These are phyloP conservation scores for Fremontodendron californicum DNA, from an alignment of 345 rosid genomes.

Conservation along the genomic window DNA sequence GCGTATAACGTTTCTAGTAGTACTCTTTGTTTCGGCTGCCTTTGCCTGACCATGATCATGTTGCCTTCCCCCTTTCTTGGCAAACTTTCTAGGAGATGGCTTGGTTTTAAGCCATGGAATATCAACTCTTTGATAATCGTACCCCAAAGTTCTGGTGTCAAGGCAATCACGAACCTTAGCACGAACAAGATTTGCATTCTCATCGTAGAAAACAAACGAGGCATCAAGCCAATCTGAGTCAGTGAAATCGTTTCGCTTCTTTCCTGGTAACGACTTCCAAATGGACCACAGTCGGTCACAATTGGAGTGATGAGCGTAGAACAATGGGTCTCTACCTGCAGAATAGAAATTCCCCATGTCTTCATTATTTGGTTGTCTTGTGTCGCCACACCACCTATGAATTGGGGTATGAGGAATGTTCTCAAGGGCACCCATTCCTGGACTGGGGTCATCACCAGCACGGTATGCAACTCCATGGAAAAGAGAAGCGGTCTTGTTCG, in stretches of 20 bases:
- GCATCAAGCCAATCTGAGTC: conserved; percentile 57
- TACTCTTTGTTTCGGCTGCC: conserved; percentile 32
- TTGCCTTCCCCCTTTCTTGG: conserved; percentile 11
- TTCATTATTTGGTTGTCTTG: conserved; percentile 37
- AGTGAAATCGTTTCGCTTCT: conserved; percentile 30
- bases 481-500: conserved; percentile 31
- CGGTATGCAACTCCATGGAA: conserved; percentile 45
- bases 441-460: conserved; percentile 44
- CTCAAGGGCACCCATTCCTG: conserved; percentile 52
- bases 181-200: too few relatives aligned
- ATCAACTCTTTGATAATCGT: conserved; percentile 41
- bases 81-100: conserved; percentile 38
- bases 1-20: background rate
- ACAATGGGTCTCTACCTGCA: conserved; percentile 53
- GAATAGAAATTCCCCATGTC: conserved; percentile 65
- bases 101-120: conserved; percentile 46
- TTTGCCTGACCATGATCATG: conserved; percentile 9
- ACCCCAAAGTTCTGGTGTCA: conserved; percentile 34
- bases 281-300: conserved; percentile 52
- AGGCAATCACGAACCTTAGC: too few relatives aligned
- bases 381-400: conserved; percentile 51
- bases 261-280: conserved; percentile 49
- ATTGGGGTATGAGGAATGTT: conserved; percentile 42
- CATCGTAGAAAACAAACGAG: too few relatives aligned
- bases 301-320: conserved; percentile 50